Conservation (phyloP, 257 asterid species). For the Echites panduratus region DNA sequence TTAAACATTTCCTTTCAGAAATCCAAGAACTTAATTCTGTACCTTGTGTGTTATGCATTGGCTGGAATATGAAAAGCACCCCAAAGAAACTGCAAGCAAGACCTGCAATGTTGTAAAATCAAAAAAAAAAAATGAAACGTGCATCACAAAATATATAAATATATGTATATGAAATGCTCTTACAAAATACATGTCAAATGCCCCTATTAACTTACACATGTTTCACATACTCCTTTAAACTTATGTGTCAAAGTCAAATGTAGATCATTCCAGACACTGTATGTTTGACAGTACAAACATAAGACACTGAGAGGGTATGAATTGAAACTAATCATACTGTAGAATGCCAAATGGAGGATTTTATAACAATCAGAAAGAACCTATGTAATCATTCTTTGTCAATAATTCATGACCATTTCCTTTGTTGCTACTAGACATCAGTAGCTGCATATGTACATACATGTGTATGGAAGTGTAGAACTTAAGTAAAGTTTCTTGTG, state of each 20-base stretch:
- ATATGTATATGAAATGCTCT: neutral
- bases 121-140: neutral
- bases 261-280: neutral
- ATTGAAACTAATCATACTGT: no score
- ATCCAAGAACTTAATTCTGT: slow-evolving; percentile 6
- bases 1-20: neutral
- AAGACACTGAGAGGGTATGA: no score
- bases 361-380: neutral
- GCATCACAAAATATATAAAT: neutral
- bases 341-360: neutral
- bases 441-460: neutral
- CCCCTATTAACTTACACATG: no score
- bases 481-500: neutral
- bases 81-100: slow-evolving; percentile 45
- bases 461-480: neutral
- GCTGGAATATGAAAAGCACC: slow-evolving; percentile 31
- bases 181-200: neutral
- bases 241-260: neutral
- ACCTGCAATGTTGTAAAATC: slow-evolving; percentile 23
- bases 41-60: slow-evolving; percentile 30
- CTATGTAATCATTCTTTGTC: neutral
- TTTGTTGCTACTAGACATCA: neutral
- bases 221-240: no score
- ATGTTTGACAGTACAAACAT: neutral
- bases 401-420: neutral